These are phyloP conservation scores for Citrus maxima DNA, from an alignment of 345 rosid species.

Conservation along the genomic window DNA sequence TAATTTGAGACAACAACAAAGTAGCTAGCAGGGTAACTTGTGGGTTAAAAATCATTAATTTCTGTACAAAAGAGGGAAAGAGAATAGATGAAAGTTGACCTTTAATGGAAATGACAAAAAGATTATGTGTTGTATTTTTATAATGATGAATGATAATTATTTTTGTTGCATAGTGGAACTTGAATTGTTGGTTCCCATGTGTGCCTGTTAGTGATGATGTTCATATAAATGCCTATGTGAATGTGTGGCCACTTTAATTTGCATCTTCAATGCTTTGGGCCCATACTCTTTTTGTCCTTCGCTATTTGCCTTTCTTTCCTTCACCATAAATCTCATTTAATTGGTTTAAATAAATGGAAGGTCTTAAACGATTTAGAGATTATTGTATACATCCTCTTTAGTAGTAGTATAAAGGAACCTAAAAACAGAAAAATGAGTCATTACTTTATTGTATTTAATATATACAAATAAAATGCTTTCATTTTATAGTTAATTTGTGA, in stretches of 20 bases:
- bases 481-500: too few relatives aligned
- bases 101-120: constrained; percentile 21
- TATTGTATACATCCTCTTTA: too few relatives aligned
- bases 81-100: constrained; percentile 20
- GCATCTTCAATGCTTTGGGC: constrained; percentile 10
- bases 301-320: not conserved
- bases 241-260: not conserved
- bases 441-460: too few relatives aligned
- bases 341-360: too few relatives aligned
- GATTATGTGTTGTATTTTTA: not conserved
- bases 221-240: not conserved
- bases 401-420: too few relatives aligned
- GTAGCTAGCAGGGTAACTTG: not conserved
- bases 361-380: too few relatives aligned
- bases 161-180: constrained; percentile 14
- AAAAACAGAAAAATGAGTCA: too few relatives aligned
- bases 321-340: too few relatives aligned
- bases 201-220: constrained; percentile 31
- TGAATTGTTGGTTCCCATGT: constrained; percentile 29
- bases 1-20: constrained; percentile 22
- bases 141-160: constrained; percentile 23
- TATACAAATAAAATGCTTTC: too few relatives aligned
- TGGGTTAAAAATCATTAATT: too few relatives aligned
- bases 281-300: constrained; percentile 33
- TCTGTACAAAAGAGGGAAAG: not conserved